Base-by-base conservation (phyloP, 495 filamentous ascomycete species). In the Choiromyces venosus region DNA sequence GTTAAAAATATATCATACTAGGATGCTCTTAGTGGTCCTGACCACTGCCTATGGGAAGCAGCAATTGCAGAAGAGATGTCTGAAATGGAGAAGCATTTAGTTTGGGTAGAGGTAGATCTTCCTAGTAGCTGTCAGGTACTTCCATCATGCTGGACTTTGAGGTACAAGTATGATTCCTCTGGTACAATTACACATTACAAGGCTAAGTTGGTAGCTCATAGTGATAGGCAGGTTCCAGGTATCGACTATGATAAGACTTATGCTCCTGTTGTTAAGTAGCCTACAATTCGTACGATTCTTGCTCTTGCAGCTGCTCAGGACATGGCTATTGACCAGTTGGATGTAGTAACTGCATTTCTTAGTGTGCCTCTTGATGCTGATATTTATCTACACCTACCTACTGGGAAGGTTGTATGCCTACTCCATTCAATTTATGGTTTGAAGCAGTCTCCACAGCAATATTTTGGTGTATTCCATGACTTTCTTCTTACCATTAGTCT, bases 261-360 rank as follows among this genome's bases (percentile, higher is more conserved):
- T 65, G 56, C 56, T 65, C 56, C 56, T 65, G 56, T 65, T 3
- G 56, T 35, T 35, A 65, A 65, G 56, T 35, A 8, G 56, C 3
- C 56, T 4, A 65, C n/a, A 4, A n/a, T 65, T 25, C 56, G 56
- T 65, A 79, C 78, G 29, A 74, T 76, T 33, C 74, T 39, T 18
- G 71, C 72, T 52, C 10, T 65, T 14, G 56, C 56, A 4, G 56
- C 56, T 35, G n/a, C 8, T 4, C 21, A 65, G 21, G 56, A 65
- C 12, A 25, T n/a, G 56, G 56, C 8, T 25, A 65, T 65, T 65
- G 4, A 65, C 21, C 56, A 65, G 56, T 35, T 65, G 21, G 56
- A 65, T 35, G 56, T 65, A 4, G 4, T 65, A 8, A 65, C 56
- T 35, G 56, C 56, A 3, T 65, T 65, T 35, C 56, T 65, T n/a